These are phyloP conservation scores for Adansonia rubrostipa DNA, from an alignment of 441 rosid genomes.

Conservation along the genomic window DNA sequence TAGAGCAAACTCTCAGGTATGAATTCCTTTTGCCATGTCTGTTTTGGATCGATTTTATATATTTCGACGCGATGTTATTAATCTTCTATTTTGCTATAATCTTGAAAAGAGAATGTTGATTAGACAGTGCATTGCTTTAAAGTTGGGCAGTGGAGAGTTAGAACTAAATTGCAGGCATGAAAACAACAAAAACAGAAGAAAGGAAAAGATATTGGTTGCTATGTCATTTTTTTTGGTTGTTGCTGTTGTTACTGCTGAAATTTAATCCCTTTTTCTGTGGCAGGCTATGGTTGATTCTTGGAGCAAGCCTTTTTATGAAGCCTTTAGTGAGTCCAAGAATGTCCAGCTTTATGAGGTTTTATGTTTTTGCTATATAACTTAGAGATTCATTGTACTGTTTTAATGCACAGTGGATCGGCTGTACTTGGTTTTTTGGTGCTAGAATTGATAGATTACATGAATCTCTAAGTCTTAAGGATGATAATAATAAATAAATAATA, in stretches of 20 bases:
- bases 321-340: constrained; percentile 56
- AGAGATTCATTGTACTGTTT: neutral
- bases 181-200: neutral
- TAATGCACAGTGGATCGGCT: neutral
- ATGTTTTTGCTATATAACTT: constrained; percentile 5
- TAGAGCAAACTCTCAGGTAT: constrained; percentile 84
- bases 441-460: neutral
- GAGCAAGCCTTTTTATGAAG: constrained; percentile 67
- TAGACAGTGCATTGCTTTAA: neutral
- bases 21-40: constrained; percentile 3
- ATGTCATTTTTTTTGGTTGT: neutral
- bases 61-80: neutral
- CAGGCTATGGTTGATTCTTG: constrained; percentile 85
- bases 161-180: neutral
- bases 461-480: neutral
- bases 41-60: neutral
- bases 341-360: constrained; percentile 83
- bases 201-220: neutral
- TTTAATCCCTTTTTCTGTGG: constrained; percentile 31
- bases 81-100: neutral
- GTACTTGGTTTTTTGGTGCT: neutral
- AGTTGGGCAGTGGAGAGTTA: neutral
- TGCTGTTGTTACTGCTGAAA: constrained; percentile 7
- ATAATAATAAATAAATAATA: neutral
- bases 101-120: neutral